These are phyloP conservation scores for Pestalotiopsis sp. DNA, from an alignment of 2,329 filamentous ascomycete genomes.

Conservation along the genomic window DNA sequence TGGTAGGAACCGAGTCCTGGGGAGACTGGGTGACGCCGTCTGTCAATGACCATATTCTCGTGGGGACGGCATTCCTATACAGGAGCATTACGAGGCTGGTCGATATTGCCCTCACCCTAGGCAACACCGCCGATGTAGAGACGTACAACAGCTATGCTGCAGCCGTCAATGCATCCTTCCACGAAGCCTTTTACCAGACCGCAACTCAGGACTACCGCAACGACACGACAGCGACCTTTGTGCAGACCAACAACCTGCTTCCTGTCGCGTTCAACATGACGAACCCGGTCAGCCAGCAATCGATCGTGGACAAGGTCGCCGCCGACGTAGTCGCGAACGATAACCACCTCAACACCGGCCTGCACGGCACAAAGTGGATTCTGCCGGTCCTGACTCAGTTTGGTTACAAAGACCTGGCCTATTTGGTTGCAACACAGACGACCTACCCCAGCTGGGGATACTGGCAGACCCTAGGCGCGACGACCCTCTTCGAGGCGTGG, in stretches of 20 bases:
- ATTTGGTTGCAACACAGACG: not conserved
- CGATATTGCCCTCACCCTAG: not conserved
- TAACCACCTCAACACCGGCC: not conserved
- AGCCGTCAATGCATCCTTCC: not conserved
- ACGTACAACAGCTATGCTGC: not conserved
- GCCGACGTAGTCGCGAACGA: not conserved
- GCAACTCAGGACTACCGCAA: not conserved
- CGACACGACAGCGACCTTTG: not conserved
- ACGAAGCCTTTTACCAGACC: not conserved
- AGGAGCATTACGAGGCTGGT: not conserved
- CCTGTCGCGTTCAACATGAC: not conserved
- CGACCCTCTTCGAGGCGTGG: not conserved
- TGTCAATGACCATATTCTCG: not conserved
- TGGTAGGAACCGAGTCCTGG: not conserved
- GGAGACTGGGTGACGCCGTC: not conserved
- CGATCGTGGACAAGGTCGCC: not conserved
- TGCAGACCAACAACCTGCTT: not conserved
- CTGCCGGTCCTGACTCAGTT: not conserved
- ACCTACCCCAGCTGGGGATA: not conserved
- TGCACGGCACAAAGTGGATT: not conserved
- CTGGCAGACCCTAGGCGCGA: not conserved
- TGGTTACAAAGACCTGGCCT: not conserved
- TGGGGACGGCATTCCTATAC: not conserved
- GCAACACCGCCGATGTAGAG: not conserved
- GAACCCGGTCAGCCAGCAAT: not conserved